Evolutionary conservation across 257 asterid species (phyloP), one percentile per base, ranked within the genome.

Genomic region (Solanum chaucha): DNA sequence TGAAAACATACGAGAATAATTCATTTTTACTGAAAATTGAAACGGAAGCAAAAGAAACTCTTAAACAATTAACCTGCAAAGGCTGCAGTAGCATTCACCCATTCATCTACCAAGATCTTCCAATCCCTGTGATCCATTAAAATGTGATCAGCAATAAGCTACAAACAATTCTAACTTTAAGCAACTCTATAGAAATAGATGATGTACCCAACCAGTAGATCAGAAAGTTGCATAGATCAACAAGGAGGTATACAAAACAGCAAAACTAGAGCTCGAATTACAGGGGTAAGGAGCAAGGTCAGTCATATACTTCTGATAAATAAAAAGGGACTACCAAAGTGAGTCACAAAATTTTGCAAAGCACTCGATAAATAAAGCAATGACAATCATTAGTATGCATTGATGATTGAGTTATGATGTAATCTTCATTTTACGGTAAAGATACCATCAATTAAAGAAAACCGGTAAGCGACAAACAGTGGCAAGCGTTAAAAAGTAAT

Each of bases 31-130:
- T 36, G 34, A 38, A 38, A 38, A 74, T 74, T 38, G 34, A 74
- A 74, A 82, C 44, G 38, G 78, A 61, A 86, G 82, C 44, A 82
- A 26, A 58, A 75, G 87, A 51, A 58, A 35, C 86, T 15, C n/a
- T 68, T 68, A 81, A 67, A 67, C 48, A 88, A 86, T 85, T 86
- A 86, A 91, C 97, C 95, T 93, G 93, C 89, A 78, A 93, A 86
- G 77, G 95, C 94, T 22, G 88, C 87, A 30, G 97, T 87, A 87
- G 94, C 92, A 87, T 12, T 87, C 87, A 91, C 91, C 95, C 96
- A 97, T 55, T 91, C 92, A 87, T 97, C 98, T 77, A 97, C 96
- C 96, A 93, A 89, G 86, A 77, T 87, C 90, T 92, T 92, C 99
- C 99, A 97, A 86, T 90, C 91, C 89, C 99, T 97, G 94, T 90